phyloP scores from a whole-genome alignment of 2,329 filamentous ascomycete species.

The Aspergillus felis region DNA sequence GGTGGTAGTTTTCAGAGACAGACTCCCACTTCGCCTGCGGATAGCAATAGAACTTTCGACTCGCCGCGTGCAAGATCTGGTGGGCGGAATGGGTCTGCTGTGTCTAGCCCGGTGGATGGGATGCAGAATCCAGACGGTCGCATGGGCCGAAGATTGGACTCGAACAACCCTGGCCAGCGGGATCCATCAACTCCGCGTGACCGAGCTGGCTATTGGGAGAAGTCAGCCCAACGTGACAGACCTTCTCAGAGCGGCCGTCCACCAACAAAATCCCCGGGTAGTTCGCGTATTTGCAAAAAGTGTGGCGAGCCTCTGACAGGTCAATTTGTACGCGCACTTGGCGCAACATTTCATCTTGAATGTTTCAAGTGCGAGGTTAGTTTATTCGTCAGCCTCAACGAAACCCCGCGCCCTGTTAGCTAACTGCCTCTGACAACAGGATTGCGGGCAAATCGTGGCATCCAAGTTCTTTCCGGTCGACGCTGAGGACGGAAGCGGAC shows the following conservation, averaged over 20 bases:
- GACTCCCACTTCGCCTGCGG: constrained; percentile 39
- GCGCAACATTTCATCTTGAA: constrained; percentile 92
- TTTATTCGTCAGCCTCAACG: constrained; percentile 15
- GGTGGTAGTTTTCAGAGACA: constrained; percentile 33
- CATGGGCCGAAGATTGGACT: constrained; percentile 28
- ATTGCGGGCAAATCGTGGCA: constrained; percentile 93
- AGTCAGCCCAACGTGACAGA: constrained; percentile 32
- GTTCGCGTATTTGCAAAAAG: constrained; percentile 67
- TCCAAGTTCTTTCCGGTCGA: constrained; percentile 99
- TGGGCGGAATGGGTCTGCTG: constrained; percentile 19
- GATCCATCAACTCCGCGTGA: constrained; percentile 25
- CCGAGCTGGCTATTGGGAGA: constrained; percentile 29
- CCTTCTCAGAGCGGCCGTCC: constrained; percentile 35
- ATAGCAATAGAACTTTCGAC: constrained; percentile 32
- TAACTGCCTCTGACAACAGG: constrained; percentile 52
- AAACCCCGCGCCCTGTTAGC: constrained; percentile 8
- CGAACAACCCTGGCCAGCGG: constrained; percentile 16
- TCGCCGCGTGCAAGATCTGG: constrained; percentile 31
- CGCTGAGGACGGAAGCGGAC: constrained; percentile 73
- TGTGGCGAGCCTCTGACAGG: constrained; percentile 84
- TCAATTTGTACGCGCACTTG: constrained; percentile 91
- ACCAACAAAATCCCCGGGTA: constrained; percentile 34
- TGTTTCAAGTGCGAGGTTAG: constrained; percentile 95
- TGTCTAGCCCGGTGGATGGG: constrained; percentile 20
- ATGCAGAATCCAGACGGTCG: constrained; percentile 28